Conservation (phyloP, 2,329 filamentous ascomycete species). For the Elsinoe australis region DNA sequence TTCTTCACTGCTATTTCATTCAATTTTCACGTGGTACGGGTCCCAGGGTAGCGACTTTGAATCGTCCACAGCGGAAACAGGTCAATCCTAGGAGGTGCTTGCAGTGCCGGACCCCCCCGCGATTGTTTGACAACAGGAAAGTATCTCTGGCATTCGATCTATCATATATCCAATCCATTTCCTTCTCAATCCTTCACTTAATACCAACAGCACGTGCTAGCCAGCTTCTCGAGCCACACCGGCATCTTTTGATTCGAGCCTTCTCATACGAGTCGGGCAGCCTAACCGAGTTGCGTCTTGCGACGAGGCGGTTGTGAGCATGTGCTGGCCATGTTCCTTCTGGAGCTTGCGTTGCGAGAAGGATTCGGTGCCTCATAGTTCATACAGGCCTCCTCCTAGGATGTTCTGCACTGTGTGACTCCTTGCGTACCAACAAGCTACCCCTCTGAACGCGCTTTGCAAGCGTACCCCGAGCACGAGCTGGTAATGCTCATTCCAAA, state of each 20-base stretch:
- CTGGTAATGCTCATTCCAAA: no score
- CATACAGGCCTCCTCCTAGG: slow-evolving; percentile 13
- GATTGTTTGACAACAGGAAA: no score
- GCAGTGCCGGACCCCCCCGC: no score
- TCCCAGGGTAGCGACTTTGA: no score
- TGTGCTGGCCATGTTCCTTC: not conserved
- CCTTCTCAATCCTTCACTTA: no score
- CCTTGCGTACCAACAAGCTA: slow-evolving; percentile 7
- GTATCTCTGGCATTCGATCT: no score
- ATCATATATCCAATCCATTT: no score
- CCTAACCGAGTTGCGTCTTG: slow-evolving; percentile 11
- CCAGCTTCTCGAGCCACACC: not conserved
- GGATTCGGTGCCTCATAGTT: slow-evolving; percentile 8
- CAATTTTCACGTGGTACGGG: not conserved
- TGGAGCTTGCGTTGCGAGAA: slow-evolving; percentile 1
- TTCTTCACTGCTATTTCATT: not conserved
- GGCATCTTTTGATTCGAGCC: not conserved
- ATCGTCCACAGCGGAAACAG: no score
- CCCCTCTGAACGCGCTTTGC: not conserved
- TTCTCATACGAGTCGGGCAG: slow-evolving; percentile 3
- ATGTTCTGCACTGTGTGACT: slow-evolving; percentile 12
- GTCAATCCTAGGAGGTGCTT: no score
- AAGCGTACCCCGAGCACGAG: not conserved
- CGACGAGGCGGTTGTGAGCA: slow-evolving; percentile 14
- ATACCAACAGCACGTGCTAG: not conserved